Evolutionary conservation across 1,139 yeast species (phyloP).

Genomic region (Zhuliangozyma blackwelliae): DNA sequence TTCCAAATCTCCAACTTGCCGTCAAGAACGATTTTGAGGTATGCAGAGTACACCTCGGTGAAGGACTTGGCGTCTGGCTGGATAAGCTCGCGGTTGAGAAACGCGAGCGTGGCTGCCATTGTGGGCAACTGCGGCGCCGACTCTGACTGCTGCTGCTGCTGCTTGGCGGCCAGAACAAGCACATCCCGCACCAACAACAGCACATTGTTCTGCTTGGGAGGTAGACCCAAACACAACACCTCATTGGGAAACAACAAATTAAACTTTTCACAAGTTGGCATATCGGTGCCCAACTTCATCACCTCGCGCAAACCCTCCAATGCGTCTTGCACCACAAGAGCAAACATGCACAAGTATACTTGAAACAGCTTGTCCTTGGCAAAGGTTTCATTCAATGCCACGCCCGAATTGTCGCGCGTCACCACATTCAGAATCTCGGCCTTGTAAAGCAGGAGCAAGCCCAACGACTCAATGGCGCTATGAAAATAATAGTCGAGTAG

Average conservation of each 20-base stretch:
- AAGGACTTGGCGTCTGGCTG: constrained; percentile 14
- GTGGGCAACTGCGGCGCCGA: constrained; percentile 17
- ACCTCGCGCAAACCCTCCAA: constrained; percentile 19
- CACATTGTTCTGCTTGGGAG: constrained; percentile 14
- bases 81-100: background rate
- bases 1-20: constrained; percentile 32
- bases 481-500: constrained; percentile 31
- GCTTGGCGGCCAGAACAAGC: constrained; percentile 6
- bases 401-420: constrained; percentile 5
- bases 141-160: constrained; percentile 1
- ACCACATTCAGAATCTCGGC: constrained; percentile 21
- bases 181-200: constrained; percentile 16
- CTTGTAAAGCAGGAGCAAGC: constrained; percentile 24
- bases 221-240: constrained; percentile 15
- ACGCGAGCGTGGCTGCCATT: background rate
- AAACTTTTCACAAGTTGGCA: constrained; percentile 14
- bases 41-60: constrained; percentile 14
- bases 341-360: constrained; percentile 27
- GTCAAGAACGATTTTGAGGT: constrained; percentile 15
- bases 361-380: constrained; percentile 16
- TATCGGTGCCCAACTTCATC: constrained; percentile 10
- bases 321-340: constrained; percentile 31
- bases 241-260: constrained; percentile 25
- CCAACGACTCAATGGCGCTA: constrained; percentile 16
- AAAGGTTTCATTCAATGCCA: constrained; percentile 3